Conservation (phyloP, 2,329 filamentous ascomycete genomes). For the Venturiaceae sp. region DNA sequence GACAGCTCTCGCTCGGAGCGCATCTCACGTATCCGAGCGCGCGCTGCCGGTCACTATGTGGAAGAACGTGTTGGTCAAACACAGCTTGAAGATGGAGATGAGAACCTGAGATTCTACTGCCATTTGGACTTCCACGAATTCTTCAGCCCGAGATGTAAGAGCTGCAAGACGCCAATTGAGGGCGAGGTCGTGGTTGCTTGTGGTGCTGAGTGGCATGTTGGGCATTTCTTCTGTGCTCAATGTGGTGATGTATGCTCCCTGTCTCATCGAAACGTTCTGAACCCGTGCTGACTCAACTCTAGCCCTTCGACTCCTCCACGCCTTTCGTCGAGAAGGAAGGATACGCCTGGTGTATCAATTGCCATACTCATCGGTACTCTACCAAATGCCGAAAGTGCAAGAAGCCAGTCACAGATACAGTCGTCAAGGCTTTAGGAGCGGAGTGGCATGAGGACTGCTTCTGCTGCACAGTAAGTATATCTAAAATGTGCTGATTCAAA, state of each 20-base stretch:
- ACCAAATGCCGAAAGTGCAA: conserved; percentile 83
- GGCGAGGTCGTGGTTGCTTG: conserved; percentile 91
- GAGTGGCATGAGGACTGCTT: conserved; percentile 97
- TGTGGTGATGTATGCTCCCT: conserved; percentile 61
- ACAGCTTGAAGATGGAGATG: conserved; percentile 41
- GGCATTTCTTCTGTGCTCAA: conserved; percentile 98
- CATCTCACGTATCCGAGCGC: conserved; percentile 59
- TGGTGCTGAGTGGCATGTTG: conserved; percentile 91
- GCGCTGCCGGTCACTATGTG: conserved; percentile 43
- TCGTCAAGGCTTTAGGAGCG: conserved; percentile 76
- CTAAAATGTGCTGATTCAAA: background rate
- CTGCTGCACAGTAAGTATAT: conserved; percentile 51
- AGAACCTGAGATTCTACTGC: conserved; percentile 83
- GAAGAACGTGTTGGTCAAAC: conserved; percentile 52
- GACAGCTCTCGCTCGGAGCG: conserved; percentile 60
- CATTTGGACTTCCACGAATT: conserved; percentile 98
- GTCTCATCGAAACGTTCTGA: background rate
- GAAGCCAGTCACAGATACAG: conserved; percentile 77
- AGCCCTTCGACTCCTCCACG: conserved; percentile 49
- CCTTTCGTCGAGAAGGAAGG: conserved; percentile 97
- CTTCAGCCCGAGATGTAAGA: conserved; percentile 87
- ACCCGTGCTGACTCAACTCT: background rate
- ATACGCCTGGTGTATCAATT: conserved; percentile 92
- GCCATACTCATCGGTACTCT: conserved; percentile 83
- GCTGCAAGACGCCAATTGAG: conserved; percentile 92